A percentile compares a stretch with the other conserved stretches of the same genome.
phyloP scores from a whole-genome alignment of 2,329 filamentous ascomycete genomes.

The Triangularia setosa region DNA sequence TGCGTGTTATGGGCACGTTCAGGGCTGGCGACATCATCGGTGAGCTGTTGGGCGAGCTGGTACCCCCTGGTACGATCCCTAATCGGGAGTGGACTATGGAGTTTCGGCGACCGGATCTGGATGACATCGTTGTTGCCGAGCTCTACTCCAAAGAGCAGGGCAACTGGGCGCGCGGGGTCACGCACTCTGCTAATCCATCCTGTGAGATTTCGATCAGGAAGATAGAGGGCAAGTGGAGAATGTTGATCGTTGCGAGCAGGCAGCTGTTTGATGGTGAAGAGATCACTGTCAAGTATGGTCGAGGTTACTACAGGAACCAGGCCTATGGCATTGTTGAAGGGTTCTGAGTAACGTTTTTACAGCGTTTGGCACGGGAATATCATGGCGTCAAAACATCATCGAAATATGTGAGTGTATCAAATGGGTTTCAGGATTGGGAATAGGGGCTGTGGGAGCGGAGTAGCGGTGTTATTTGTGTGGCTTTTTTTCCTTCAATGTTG shows the following conservation, averaged over 20 bases:
- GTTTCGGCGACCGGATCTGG: slow-evolving; percentile 20
- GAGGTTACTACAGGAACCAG: slow-evolving; percentile 18
- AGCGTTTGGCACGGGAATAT: neutral
- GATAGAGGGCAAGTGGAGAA: slow-evolving; percentile 23
- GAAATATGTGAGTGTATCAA: neutral
- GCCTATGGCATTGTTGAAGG: slow-evolving; percentile 23
- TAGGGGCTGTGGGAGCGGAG: neutral
- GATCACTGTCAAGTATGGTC: slow-evolving; percentile 24
- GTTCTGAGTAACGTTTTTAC: neutral
- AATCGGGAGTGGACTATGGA: slow-evolving; percentile 20
- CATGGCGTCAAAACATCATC: neutral
- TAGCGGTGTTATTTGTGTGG: neutral
- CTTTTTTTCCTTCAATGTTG: neutral
- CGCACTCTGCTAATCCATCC: slow-evolving; percentile 17
- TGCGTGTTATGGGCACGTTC: slow-evolving; percentile 19
- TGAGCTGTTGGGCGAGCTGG: slow-evolving; percentile 25
- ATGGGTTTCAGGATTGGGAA: neutral
- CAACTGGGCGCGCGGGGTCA: slow-evolving; percentile 27
- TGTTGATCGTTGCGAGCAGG: slow-evolving; percentile 20
- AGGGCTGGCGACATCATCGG: slow-evolving; percentile 18
- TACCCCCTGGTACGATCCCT: slow-evolving; percentile 15
- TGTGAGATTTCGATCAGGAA: slow-evolving; percentile 21
- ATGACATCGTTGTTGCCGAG: slow-evolving; percentile 22
- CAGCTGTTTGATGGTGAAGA: slow-evolving; percentile 24
- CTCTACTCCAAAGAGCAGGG: slow-evolving; percentile 23